phyloP scores from a whole-genome alignment of 805 yeast species.

The Pichia nanzhaoensis region DNA sequence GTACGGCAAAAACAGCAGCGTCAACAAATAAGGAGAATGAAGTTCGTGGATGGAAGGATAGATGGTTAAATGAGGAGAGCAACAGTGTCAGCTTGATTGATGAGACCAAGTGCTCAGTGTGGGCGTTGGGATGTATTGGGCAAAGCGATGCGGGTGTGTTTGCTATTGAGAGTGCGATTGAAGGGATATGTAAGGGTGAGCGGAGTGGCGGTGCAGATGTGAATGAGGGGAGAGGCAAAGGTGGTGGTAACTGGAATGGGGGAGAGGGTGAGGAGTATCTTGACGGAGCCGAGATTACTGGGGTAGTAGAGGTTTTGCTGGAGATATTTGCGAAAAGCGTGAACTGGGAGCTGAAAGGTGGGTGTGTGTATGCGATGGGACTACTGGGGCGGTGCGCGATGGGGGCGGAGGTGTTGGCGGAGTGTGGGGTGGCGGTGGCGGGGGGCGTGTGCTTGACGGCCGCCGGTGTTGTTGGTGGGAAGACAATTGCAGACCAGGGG shows the following conservation, averaged over 20 bases:
- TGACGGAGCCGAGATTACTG: background rate
- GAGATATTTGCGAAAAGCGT: background rate
- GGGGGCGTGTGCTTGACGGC: background rate
- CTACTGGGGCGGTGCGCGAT: background rate
- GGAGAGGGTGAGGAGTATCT: background rate
- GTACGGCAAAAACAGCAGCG: too few species aligned
- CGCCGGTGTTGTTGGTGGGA: background rate
- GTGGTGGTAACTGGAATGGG: background rate
- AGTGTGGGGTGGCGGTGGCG: background rate
- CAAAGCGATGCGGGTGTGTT: conserved; percentile 3
- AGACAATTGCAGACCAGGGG: background rate
- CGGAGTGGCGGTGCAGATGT: background rate
- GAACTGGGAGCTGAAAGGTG: background rate
- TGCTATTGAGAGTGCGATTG: conserved; percentile 3
- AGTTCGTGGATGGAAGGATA: conserved; percentile 1
- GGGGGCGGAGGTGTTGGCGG: background rate
- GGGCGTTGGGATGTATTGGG: conserved; percentile 5
- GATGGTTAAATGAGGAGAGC: conserved; percentile 4
- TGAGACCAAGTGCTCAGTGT: conserved; percentile 5
- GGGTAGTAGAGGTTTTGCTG: background rate
- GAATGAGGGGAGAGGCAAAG: background rate
- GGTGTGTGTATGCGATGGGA: background rate
- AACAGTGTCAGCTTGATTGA: background rate
- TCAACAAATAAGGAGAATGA: too few species aligned
- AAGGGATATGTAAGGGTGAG: background rate